Percentiles rank a stretch among this genome's conserved stretches.
These are phyloP conservation scores for Candolleomyces eurysporus DNA, from an alignment of 768 basidiomycete genomes.

Conservation along the genomic window DNA sequence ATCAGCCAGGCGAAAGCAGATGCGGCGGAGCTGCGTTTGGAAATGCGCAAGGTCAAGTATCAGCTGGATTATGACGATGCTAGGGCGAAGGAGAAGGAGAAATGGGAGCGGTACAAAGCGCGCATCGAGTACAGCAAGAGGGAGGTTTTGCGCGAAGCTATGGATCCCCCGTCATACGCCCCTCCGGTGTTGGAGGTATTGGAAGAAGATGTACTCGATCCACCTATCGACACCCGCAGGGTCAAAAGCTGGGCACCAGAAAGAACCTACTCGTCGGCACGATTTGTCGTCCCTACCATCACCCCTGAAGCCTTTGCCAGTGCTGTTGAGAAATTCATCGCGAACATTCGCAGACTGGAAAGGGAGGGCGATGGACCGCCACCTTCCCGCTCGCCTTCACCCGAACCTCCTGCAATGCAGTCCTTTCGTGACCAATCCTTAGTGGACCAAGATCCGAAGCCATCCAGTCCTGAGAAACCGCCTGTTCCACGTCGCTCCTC, in stretches of 20 bases:
- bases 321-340: constrained; percentile 1
- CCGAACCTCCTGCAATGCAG: neutral
- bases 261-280: neutral
- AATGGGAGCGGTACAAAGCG: neutral
- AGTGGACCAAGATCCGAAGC: neutral
- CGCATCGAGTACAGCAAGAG: neutral
- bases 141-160: neutral
- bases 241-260: neutral
- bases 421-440: neutral
- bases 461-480: neutral
- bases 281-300: neutral
- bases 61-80: constrained; percentile 43
- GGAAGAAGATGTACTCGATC: neutral
- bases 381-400: neutral
- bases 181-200: neutral
- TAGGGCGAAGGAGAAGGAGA: constrained; percentile 16
- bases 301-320: neutral
- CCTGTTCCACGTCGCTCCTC: neutral
- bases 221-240: constrained; percentile 7
- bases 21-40: constrained; percentile 41
- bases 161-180: neutral
- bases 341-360: neutral
- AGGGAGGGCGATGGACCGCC: neutral
- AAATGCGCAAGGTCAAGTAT: constrained; percentile 57
- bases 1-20: constrained; percentile 36